Evolutionary conservation across 306 rosid species (phyloP).

Genomic region (Inga laurina): DNA sequence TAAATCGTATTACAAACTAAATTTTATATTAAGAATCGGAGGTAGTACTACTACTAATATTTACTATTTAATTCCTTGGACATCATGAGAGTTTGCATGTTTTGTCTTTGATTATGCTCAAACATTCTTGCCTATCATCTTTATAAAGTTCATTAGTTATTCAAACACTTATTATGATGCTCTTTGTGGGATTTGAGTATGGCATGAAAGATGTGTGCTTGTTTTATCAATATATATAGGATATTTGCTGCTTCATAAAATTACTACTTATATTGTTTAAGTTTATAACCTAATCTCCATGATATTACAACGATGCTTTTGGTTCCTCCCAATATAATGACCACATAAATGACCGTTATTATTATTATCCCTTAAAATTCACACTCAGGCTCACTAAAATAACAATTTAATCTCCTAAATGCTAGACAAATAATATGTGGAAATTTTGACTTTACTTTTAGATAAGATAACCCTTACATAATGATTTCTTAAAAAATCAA

Average conservation of each 20-base stretch:
- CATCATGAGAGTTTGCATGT: conserved; percentile 21
- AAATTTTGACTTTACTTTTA: not conserved
- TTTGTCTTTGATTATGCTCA: not conserved
- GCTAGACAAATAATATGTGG: not conserved
- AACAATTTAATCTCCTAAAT: not conserved
- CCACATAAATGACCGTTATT: not conserved
- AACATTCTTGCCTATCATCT: not conserved
- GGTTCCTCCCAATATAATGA: not conserved
- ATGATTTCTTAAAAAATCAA: not conserved
- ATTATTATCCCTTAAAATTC: not conserved
- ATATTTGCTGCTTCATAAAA: too few relatives aligned
- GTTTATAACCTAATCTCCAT: not conserved
- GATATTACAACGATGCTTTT: not conserved
- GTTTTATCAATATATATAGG: too few relatives aligned
- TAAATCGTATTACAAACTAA: too few relatives aligned
- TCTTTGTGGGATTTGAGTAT: not conserved
- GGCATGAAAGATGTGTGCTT: not conserved
- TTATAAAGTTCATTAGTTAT: not conserved
- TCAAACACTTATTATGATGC: not conserved
- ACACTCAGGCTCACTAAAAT: not conserved
- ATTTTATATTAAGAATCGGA: too few relatives aligned
- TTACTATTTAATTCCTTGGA: not conserved
- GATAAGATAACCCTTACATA: not conserved
- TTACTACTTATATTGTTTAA: not conserved
- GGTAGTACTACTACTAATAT: too few relatives aligned